A percentile compares a stretch with the other conserved stretches of the same genome.
Conservation (phyloP, 306 rosid genomes). For the Corylus avellana region DNA sequence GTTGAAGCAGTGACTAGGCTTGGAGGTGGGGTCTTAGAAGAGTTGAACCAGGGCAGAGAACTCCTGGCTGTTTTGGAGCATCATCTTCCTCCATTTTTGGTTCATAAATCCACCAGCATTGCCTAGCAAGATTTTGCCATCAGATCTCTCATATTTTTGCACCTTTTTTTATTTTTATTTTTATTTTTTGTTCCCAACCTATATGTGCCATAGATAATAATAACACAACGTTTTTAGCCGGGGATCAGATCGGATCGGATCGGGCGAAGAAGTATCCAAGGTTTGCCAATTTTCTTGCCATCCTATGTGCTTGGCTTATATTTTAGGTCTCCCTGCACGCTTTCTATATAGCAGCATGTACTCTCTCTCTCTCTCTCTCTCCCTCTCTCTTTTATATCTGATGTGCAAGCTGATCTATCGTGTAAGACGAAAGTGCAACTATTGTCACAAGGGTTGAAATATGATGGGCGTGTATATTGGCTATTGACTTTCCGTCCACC, state of each 20-base stretch:
- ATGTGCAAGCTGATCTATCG: constrained; percentile 6
- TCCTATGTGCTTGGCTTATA: constrained; percentile 15
- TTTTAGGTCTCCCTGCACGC: constrained; percentile 14
- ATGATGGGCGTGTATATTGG: constrained; percentile 14
- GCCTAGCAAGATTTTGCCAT: constrained; percentile 30
- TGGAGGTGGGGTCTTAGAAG: constrained; percentile 54
- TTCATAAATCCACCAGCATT: constrained; percentile 29
- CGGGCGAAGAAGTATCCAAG: constrained; percentile 15
- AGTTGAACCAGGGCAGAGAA: constrained; percentile 59
- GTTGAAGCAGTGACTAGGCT: constrained; percentile 80
- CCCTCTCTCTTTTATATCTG: not conserved
- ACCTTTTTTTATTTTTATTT: not conserved
- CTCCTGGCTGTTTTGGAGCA: constrained; percentile 74
- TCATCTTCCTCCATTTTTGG: constrained; percentile 77
- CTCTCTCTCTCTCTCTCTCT: no score
- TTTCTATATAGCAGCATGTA: not conserved
- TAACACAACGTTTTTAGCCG: not conserved
- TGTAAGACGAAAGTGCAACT: constrained; percentile 3
- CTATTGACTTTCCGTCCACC: not conserved
- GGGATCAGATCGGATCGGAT: not conserved
- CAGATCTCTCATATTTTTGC: constrained; percentile 7
- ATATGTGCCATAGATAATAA: constrained; percentile 25
- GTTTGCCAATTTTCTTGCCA: constrained; percentile 26
- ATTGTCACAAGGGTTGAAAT: constrained; percentile 5
- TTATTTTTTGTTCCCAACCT: not conserved